Percentiles rank a stretch among this genome's conserved stretches.
Evolutionary conservation across 176 grass and related monocot species (phyloP).

Genomic region (Elymus sibiricus): DNA sequence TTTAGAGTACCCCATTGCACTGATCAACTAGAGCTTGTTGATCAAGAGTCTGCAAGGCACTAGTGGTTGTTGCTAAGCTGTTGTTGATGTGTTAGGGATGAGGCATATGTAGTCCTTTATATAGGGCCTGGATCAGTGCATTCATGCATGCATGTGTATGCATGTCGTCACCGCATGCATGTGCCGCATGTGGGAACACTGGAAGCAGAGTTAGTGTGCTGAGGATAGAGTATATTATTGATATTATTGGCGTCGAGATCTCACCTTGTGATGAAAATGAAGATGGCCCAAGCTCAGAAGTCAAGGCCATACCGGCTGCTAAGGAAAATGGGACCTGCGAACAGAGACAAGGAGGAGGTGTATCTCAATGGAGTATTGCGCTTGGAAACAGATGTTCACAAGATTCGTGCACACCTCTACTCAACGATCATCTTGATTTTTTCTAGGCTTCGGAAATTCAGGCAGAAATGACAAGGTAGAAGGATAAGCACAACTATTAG

Average conservation of each 20-base stretch:
- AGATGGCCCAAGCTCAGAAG: not conserved
- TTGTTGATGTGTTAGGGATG: not conserved
- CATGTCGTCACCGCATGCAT: not conserved
- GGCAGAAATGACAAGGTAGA: too few relatives aligned
- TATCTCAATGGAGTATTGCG: not conserved
- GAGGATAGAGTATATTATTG: too few relatives aligned
- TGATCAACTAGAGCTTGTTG: not conserved
- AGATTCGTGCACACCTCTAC: not conserved
- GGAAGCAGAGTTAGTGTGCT: not conserved
- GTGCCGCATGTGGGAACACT: not conserved
- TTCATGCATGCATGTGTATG: not conserved
- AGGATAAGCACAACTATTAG: too few relatives aligned
- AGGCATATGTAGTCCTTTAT: conserved; percentile 7
- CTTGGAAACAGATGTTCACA: not conserved
- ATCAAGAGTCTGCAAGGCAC: not conserved
- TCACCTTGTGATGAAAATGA: not conserved
- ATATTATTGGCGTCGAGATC: not conserved
- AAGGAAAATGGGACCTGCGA: not conserved
- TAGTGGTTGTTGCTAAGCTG: not conserved
- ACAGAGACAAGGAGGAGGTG: not conserved
- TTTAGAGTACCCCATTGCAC: not conserved
- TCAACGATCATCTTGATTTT: not conserved
- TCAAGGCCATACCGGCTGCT: conserved; percentile 5
- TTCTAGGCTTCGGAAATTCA: too few relatives aligned
- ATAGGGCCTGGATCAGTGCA: not conserved